These are phyloP conservation scores for Pseudovirgaria hyperparasitica DNA, from an alignment of 2,329 filamentous ascomycete species.

Conservation along the genomic window DNA sequence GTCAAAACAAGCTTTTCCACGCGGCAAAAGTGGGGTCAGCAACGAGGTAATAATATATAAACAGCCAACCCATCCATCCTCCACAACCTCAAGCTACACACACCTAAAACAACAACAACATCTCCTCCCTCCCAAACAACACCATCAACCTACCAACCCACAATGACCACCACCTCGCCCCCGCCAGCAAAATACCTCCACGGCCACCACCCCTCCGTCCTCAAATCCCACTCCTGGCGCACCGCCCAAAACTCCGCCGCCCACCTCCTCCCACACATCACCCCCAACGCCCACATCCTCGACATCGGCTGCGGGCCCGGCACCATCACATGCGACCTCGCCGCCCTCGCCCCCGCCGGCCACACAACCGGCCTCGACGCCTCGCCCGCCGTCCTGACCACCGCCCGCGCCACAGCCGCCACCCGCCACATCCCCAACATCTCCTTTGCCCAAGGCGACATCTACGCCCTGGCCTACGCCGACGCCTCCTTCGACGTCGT, in stretches of 20 bases:
- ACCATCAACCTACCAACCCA: too few relatives aligned
- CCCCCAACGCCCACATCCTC: conserved; percentile 23
- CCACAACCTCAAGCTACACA: too few relatives aligned
- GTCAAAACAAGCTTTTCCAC: too few relatives aligned
- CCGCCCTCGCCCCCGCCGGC: conserved; percentile 29
- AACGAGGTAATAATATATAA: too few relatives aligned
- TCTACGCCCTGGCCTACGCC: conserved; percentile 27
- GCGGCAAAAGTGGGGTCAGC: too few relatives aligned
- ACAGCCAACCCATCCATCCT: too few relatives aligned
- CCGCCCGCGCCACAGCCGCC: conserved; percentile 24
- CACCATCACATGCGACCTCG: conserved; percentile 34
- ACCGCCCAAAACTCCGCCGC: conserved; percentile 32
- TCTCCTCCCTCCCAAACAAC: too few relatives aligned
- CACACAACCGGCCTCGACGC: conserved; percentile 34
- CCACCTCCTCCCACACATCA: conserved; percentile 21
- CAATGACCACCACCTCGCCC: too few relatives aligned
- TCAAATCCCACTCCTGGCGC: conserved; percentile 31
- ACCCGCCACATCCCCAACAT: conserved; percentile 25
- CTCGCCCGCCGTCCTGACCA: conserved; percentile 28
- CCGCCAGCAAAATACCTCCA: too few relatives aligned
- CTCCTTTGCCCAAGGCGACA: conserved; percentile 27
- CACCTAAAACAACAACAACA: too few relatives aligned
- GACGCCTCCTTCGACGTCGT: conserved; percentile 46
- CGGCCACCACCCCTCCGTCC: conserved; percentile 27
- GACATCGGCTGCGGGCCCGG: conserved; percentile 37